phyloP scores from a whole-genome alignment of 352 stramenopile species.

The Phytopythium montanum region DNA sequence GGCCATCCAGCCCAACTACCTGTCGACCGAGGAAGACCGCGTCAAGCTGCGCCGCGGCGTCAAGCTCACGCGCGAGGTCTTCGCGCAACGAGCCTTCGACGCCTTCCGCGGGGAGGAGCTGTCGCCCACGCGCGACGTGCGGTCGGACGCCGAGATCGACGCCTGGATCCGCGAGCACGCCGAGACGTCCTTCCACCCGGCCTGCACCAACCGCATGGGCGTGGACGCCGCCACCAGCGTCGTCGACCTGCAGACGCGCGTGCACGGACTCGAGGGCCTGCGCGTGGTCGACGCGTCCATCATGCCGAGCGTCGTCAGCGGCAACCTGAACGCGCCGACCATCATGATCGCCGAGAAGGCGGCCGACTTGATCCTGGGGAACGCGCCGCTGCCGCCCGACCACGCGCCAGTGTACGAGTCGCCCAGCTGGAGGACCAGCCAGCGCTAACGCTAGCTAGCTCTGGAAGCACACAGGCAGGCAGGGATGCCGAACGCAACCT shows the following conservation, averaged over 20 bases:
- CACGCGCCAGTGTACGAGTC: constrained; percentile 45
- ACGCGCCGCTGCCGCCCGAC: constrained; percentile 36
- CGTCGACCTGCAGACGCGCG: no score
- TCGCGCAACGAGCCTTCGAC: constrained; percentile 69
- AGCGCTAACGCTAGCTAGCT: constrained; percentile 38
- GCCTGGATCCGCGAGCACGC: constrained; percentile 59
- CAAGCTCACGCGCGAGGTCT: constrained; percentile 59
- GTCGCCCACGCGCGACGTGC: constrained; percentile 34
- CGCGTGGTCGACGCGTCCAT: constrained; percentile 86
- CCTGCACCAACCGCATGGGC: constrained; percentile 76
- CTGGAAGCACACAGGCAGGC: not conserved
- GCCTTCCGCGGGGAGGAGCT: constrained; percentile 55
- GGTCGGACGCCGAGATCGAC: constrained; percentile 53
- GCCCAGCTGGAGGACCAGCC: constrained; percentile 40
- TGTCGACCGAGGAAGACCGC: constrained; percentile 53
- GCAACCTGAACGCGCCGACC: constrained; percentile 89
- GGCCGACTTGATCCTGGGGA: constrained; percentile 78
- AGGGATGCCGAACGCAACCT: constrained; percentile 3
- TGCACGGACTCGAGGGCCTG: constrained; percentile 64
- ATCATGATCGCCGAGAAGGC: constrained; percentile 89
- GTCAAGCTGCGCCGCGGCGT: constrained; percentile 56
- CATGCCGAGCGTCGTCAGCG: constrained; percentile 89
- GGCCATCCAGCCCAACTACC: constrained; percentile 76
- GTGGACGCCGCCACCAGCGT: no score
- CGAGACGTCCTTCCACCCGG: constrained; percentile 74